Percentiles rank a stretch among this genome's conserved stretches.
Evolutionary conservation across 78 protist genomes (phyloP).

Genomic region (slime mould (Dictyostelium discoideum)): DNA sequence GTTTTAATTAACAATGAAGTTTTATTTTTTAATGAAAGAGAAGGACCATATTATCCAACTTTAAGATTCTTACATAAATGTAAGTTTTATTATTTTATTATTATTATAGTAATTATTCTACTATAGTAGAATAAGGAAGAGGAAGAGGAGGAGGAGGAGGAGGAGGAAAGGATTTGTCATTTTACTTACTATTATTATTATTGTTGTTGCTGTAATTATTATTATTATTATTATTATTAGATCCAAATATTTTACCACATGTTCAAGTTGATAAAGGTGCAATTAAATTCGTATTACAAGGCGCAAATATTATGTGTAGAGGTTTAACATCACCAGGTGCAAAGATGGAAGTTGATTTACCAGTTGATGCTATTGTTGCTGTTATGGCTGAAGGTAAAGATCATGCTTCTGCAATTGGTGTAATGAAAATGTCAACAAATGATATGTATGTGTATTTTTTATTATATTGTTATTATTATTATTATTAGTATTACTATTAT

Average conservation of each 20-base stretch:
- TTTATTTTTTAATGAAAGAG: conserved; percentile 79
- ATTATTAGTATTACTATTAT: too few species aligned
- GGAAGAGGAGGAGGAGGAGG: too few species aligned
- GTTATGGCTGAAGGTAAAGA: conserved; percentile 82
- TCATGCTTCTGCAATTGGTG: conserved; percentile 79
- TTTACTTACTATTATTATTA: neutral
- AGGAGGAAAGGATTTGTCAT: too few species aligned
- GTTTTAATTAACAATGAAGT: conserved; percentile 72
- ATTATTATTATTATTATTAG: neutral
- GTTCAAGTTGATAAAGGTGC: conserved; percentile 84
- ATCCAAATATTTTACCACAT: conserved; percentile 80
- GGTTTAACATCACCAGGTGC: conserved; percentile 85
- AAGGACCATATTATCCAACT: conserved; percentile 83
- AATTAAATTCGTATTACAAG: conserved; percentile 78
- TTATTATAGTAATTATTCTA: neutral
- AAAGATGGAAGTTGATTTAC: conserved; percentile 55
- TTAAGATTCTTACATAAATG: conserved; percentile 80
- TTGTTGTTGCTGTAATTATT: neutral
- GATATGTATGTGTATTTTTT: conserved; percentile 83
- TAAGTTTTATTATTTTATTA: neutral
- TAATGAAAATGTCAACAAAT: conserved; percentile 77
- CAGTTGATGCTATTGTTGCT: conserved; percentile 63
- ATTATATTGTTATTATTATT: too few species aligned
- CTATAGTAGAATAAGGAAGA: too few species aligned
- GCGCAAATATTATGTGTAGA: conserved; percentile 83